These are phyloP conservation scores for Zostera marina DNA, from an alignment of 116 monocot species.

Conservation along the genomic window DNA sequence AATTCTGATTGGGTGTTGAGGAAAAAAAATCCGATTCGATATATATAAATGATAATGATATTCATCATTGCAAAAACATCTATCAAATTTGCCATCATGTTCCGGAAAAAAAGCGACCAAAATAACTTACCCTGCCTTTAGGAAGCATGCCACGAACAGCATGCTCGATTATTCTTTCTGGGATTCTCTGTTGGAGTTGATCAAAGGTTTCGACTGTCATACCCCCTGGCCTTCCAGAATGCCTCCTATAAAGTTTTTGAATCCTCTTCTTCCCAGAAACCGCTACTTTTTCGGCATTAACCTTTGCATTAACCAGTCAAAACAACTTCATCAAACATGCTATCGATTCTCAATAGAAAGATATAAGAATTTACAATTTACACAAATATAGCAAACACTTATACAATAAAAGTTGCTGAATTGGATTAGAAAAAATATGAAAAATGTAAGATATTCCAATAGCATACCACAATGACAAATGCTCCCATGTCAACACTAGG, in stretches of 20 bases:
- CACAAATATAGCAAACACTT: no score
- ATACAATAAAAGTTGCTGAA: background rate
- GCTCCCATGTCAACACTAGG: slow-evolving; percentile 98
- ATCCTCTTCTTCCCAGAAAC: slow-evolving; percentile 84
- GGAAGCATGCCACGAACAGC: slow-evolving; percentile 98
- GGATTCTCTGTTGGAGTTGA: slow-evolving; percentile 84
- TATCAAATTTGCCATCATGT: background rate
- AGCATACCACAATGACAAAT: slow-evolving; percentile 74
- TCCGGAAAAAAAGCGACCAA: background rate
- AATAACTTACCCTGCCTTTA: slow-evolving; percentile 66
- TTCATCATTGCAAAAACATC: background rate
- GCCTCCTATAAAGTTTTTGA: slow-evolving; percentile 82
- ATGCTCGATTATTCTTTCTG: slow-evolving; percentile 84
- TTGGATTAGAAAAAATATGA: background rate
- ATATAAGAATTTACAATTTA: background rate
- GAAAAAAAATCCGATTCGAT: background rate
- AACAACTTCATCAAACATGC: background rate
- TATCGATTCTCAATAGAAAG: background rate
- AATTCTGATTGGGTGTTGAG: background rate
- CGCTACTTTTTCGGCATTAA: slow-evolving; percentile 93
- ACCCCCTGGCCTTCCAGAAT: slow-evolving; percentile 93
- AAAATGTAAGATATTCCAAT: background rate
- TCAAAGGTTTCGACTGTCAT: slow-evolving; percentile 84
- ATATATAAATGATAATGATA: background rate
- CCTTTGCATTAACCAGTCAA: slow-evolving; percentile 11